These are phyloP conservation scores for Ilex aquifolium DNA, from an alignment of 257 asterid species.

Conservation along the genomic window DNA sequence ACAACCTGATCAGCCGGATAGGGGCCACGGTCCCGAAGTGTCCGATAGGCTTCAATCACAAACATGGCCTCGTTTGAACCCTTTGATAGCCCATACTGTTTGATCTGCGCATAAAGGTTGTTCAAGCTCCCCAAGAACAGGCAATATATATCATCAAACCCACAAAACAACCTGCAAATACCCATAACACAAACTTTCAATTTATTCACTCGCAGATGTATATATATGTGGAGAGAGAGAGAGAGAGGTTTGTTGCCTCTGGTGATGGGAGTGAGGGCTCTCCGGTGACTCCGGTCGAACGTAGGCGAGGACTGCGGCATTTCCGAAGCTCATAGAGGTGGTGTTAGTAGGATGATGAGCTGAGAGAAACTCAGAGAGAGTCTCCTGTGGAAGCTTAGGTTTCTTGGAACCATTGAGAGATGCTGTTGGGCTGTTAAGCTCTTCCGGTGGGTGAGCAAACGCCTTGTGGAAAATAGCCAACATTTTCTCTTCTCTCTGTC, in stretches of 20 bases:
- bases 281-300: conserved; percentile 24
- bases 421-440: conserved; percentile 72
- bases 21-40: conserved; percentile 79
- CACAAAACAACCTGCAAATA: conserved; percentile 54
- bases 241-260: conserved; percentile 22
- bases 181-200: not conserved
- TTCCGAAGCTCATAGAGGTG: conserved; percentile 45
- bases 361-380: conserved; percentile 36
- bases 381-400: conserved; percentile 55
- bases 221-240: not conserved
- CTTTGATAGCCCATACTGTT: conserved; percentile 63
- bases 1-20: conserved; percentile 88
- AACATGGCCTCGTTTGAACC: conserved; percentile 74
- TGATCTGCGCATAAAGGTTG: conserved; percentile 59
- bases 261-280: conserved; percentile 13
- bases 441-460: conserved; percentile 77
- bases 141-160: conserved; percentile 66
- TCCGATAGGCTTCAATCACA: conserved; percentile 70
- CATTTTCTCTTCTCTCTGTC: conserved; percentile 20
- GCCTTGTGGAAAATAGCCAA: conserved; percentile 76
- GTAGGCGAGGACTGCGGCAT: conserved; percentile 76
- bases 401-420: conserved; percentile 13
- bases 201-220: too few relatives aligned
- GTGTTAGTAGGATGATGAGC: conserved; percentile 33
- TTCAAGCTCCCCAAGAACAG: conserved; percentile 70